Percentiles rank a stretch among this genome's conserved stretches.
Conservation (phyloP, 495 filamentous ascomycete species). For the Extremus antarcticus region DNA sequence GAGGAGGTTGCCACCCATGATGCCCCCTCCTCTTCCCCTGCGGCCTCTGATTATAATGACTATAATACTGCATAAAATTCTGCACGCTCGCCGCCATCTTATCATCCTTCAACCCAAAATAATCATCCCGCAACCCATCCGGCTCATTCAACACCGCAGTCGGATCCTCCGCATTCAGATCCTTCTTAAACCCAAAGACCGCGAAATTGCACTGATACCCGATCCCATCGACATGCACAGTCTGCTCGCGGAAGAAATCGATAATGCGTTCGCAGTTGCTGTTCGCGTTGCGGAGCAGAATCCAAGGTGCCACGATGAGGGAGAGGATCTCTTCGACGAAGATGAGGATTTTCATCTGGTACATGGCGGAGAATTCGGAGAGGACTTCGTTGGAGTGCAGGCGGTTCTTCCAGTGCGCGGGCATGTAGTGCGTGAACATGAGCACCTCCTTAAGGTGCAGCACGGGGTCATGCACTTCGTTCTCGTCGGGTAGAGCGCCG, state of each 20-base stretch:
- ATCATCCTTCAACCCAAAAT: constrained; percentile 86
- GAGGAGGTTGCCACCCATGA: constrained; percentile 15
- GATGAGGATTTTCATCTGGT: constrained; percentile 78
- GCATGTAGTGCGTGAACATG: constrained; percentile 82
- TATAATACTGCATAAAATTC: constrained; percentile 86
- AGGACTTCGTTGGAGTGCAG: constrained; percentile 80
- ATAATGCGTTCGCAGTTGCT: constrained; percentile 86
- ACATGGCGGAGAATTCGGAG: constrained; percentile 74
- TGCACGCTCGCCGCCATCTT: constrained; percentile 96
- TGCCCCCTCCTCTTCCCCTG: neutral
- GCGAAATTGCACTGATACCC: constrained; percentile 95
- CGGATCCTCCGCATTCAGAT: constrained; percentile 41
- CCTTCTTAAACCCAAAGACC: constrained; percentile 94
- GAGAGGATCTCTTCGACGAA: constrained; percentile 88
- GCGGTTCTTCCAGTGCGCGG: constrained; percentile 74
- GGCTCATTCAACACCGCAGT: constrained; percentile 33
- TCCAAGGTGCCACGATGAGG: constrained; percentile 82
- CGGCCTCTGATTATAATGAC: constrained; percentile 6
- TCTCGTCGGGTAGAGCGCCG: constrained; percentile 73
- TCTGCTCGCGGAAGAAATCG: constrained; percentile 97
- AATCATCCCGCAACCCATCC: constrained; percentile 71
- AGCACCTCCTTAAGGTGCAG: constrained; percentile 78
- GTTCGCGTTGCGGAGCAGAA: constrained; percentile 78
- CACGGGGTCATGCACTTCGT: constrained; percentile 83
- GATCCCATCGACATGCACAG: constrained; percentile 89